phyloP scores from a whole-genome alignment of 1,139 yeast species.

The Debaryomyces robertsiae region DNA sequence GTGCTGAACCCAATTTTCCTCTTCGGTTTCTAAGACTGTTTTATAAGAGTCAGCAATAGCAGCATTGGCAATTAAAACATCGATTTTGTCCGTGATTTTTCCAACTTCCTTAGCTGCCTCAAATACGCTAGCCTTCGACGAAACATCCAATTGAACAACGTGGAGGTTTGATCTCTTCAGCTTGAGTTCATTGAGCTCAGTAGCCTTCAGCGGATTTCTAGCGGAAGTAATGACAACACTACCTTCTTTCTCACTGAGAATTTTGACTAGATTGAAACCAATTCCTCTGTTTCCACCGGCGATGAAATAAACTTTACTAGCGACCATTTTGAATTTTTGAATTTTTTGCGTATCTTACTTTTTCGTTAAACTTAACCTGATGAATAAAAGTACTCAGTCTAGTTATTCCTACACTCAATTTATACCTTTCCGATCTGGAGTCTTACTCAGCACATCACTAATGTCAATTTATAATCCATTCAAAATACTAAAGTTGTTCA shows the following conservation, averaged over 20 bases:
- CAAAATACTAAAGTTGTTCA: too few species aligned
- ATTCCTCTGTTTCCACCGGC: conserved; percentile 28
- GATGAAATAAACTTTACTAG: too few species aligned
- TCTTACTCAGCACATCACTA: too few species aligned
- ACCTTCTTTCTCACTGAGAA: conserved; percentile 13
- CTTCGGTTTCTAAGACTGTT: conserved; percentile 12
- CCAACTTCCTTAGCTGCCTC: conserved; percentile 16
- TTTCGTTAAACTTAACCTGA: too few species aligned
- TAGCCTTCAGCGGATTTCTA: conserved; percentile 18
- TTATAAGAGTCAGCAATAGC: conserved; percentile 14
- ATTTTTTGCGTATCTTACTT: too few species aligned
- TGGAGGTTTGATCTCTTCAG: conserved; percentile 9
- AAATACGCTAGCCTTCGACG: conserved; percentile 3
- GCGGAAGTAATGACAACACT: conserved; percentile 22
- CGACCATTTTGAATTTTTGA: too few species aligned
- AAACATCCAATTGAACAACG: conserved; percentile 7
- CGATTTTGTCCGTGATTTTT: conserved; percentile 17
- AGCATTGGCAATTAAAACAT: conserved; percentile 23
- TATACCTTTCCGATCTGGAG: too few species aligned
- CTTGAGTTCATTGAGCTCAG: conserved; percentile 17
- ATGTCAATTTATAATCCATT: too few species aligned
- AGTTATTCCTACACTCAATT: too few species aligned
- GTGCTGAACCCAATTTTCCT: conserved; percentile 22
- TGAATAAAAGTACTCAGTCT: too few species aligned
- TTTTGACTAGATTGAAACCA: conserved; percentile 20